Conservation (phyloP, 257 asterid species). For the Solanum sparsipilum region DNA sequence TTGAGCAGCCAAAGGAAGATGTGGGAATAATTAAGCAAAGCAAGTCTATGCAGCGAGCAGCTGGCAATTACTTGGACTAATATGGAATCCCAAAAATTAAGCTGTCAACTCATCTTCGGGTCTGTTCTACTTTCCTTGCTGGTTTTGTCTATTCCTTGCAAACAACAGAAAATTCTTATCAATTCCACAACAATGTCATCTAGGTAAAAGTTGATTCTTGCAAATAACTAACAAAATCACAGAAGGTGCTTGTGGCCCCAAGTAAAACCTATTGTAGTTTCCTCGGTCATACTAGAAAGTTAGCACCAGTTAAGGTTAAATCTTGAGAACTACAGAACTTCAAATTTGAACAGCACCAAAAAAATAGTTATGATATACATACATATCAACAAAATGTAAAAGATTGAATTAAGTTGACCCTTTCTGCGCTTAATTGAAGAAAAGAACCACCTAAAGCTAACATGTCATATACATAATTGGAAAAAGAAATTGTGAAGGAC, state of each 20-base stretch:
- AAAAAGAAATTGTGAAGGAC: background rate
- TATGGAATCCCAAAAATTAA: background rate
- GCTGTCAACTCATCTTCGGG: slow-evolving; percentile 12
- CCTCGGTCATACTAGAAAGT: background rate
- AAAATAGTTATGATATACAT: background rate
- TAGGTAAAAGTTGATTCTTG: background rate
- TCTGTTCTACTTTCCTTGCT: slow-evolving; percentile 2
- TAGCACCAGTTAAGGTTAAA: background rate
- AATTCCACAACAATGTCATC: background rate
- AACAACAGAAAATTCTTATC: background rate
- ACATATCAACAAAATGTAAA: background rate
- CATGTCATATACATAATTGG: background rate
- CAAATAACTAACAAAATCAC: background rate
- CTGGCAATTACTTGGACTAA: background rate
- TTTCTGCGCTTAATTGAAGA: background rate
- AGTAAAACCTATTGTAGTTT: too few species aligned
- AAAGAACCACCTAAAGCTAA: too few species aligned
- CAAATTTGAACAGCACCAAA: background rate
- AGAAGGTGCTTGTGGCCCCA: background rate
- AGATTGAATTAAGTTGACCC: background rate
- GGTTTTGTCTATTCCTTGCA: slow-evolving; percentile 29
- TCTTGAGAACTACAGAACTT: background rate
- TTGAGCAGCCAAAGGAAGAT: background rate
- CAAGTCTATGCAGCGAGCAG: background rate
- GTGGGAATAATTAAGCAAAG: background rate